phyloP scores from a whole-genome alignment of 148 eudicot genomes.

The Nepenthes gracilis region DNA sequence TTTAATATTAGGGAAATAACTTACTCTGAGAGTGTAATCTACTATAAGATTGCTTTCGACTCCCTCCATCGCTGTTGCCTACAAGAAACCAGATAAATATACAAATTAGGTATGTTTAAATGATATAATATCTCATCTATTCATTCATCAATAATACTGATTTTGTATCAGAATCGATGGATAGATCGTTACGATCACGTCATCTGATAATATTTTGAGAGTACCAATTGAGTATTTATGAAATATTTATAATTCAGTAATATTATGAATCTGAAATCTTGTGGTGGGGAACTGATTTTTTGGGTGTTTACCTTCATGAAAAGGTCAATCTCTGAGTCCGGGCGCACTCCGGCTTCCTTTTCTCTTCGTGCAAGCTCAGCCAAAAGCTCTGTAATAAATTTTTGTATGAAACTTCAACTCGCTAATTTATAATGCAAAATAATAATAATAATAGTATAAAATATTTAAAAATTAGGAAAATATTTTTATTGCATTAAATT shows the following conservation, averaged over 20 bases:
- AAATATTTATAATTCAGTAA: not conserved
- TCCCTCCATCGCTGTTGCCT: slow-evolving; percentile 95
- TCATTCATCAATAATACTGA: too few species aligned
- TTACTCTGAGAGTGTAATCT: slow-evolving; percentile 84
- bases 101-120: not conserved
- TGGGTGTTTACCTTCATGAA: slow-evolving; percentile 72
- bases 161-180: not conserved
- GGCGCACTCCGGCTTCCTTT: slow-evolving; percentile 59
- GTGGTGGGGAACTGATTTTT: too few species aligned
- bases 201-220: too few species aligned
- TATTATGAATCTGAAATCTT: too few species aligned
- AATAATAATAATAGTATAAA: not conserved
- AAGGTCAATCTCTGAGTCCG: slow-evolving; percentile 93
- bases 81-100: not conserved
- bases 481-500: too few species aligned
- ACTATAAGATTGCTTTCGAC: slow-evolving; percentile 80
- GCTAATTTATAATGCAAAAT: too few species aligned
- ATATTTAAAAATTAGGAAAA: too few species aligned
- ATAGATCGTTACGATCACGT: too few species aligned
- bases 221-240: too few species aligned
- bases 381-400: slow-evolving; percentile 52
- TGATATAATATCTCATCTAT: too few species aligned
- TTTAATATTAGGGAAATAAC: slow-evolving; percentile 4
- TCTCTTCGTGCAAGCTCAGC: slow-evolving; percentile 74
- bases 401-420: not conserved